Evolutionary conservation across 1,284 basidiomycete species (phyloP).

Genomic region (Fomitopsis pinicola): DNA sequence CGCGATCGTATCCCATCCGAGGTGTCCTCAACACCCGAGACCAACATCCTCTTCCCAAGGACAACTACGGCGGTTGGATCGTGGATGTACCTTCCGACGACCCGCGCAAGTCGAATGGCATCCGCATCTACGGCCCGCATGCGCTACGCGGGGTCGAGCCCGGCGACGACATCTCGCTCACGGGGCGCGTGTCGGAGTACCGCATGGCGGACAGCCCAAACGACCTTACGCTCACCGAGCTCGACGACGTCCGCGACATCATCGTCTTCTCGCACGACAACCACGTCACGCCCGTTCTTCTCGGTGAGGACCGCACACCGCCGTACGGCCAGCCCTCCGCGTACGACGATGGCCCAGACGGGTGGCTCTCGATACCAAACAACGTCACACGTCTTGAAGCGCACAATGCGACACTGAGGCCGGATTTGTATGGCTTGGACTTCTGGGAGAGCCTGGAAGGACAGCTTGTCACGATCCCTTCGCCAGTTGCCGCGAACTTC

Average conservation of each 20-base stretch:
- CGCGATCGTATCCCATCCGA: background rate
- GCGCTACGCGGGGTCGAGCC: conserved; percentile 36
- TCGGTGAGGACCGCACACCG: conserved; percentile 53
- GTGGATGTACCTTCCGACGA: conserved; percentile 41
- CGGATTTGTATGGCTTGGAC: conserved; percentile 51
- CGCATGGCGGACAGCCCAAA: conserved; percentile 38
- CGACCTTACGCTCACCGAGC: conserved; percentile 49
- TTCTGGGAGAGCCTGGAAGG: conserved; percentile 66
- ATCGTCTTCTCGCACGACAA: conserved; percentile 43
- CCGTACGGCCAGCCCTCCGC: conserved; percentile 46
- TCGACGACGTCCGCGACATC: conserved; percentile 42
- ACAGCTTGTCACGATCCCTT: conserved; percentile 51
- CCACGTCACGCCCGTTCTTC: conserved; percentile 40
- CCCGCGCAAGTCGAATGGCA: conserved; percentile 45
- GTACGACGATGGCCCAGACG: conserved; percentile 49
- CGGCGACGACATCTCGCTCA: conserved; percentile 48
- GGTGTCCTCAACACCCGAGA: background rate
- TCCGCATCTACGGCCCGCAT: conserved; percentile 46
- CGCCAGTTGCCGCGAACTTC: conserved; percentile 47
- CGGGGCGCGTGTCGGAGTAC: conserved; percentile 47
- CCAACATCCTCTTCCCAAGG: conserved; percentile 26
- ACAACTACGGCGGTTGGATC: conserved; percentile 51
- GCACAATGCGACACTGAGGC: conserved; percentile 44
- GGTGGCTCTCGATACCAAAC: conserved; percentile 52
- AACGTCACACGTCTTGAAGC: conserved; percentile 45